Conservation (phyloP, 169 alveolate species). For the Plasmodium coatneyi region DNA sequence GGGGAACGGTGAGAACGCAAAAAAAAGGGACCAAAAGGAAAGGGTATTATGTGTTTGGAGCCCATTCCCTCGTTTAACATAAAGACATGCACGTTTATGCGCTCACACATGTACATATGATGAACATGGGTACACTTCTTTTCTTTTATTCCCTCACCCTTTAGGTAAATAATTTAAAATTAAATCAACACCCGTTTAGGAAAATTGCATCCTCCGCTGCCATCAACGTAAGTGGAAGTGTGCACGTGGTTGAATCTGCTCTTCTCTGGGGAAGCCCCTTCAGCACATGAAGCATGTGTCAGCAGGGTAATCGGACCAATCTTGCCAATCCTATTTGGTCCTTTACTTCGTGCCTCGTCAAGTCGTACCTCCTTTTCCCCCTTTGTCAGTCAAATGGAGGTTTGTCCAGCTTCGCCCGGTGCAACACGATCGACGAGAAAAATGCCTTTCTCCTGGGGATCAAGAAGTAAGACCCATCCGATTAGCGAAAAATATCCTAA, state of each 20-base stretch:
- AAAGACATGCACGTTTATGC: not conserved
- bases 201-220: conserved; percentile 73
- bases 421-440: conserved; percentile 55
- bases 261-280: not conserved
- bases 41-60: not conserved
- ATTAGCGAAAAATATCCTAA: not conserved
- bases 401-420: conserved; percentile 59
- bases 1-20: conserved; percentile 25
- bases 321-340: not conserved
- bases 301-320: not conserved
- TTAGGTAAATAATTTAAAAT: conserved; percentile 66
- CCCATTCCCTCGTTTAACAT: not conserved
- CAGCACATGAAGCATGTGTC: not conserved
- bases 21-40: not conserved
- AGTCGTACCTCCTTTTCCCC: not conserved
- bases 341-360: not conserved
- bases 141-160: not conserved
- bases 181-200: conserved; percentile 42
- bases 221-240: conserved; percentile 27
- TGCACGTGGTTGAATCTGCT: not conserved
- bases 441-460: conserved; percentile 57
- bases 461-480: conserved; percentile 20
- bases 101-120: not conserved
- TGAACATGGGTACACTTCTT: not conserved
- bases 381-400: conserved; percentile 52